Conservation (phyloP, 2,329 filamentous ascomycete genomes). For the Penicillium occitanis region DNA sequence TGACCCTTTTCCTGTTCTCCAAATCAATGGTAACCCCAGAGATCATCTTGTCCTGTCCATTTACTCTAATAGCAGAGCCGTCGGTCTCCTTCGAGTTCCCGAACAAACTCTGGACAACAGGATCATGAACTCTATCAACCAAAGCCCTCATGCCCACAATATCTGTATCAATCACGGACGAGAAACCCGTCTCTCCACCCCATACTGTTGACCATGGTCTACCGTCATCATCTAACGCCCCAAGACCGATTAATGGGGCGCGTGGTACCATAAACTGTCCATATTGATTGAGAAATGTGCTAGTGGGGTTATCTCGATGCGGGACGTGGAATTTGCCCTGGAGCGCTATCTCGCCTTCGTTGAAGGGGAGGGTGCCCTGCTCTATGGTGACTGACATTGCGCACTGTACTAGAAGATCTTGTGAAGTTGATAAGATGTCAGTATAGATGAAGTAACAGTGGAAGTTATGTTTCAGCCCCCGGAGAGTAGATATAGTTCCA, state of each 20-base stretch:
- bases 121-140: slow-evolving; percentile 65
- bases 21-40: slow-evolving; percentile 64
- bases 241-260: slow-evolving; percentile 68
- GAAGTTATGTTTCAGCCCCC: not conserved
- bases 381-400: slow-evolving; percentile 29
- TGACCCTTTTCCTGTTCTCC: slow-evolving; percentile 68
- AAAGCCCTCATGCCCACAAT: slow-evolving; percentile 64
- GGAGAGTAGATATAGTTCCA: not conserved
- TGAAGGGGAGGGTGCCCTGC: slow-evolving; percentile 47
- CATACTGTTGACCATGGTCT: slow-evolving; percentile 75
- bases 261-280: slow-evolving; percentile 11
- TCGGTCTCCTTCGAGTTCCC: slow-evolving; percentile 42
- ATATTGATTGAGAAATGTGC: slow-evolving; percentile 11
- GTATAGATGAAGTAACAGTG: not conserved
- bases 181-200: slow-evolving; percentile 72
- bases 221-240: slow-evolving; percentile 64
- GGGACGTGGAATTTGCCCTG: slow-evolving; percentile 63
- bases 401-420: not conserved
- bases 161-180: slow-evolving; percentile 59
- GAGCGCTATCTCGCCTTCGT: slow-evolving; percentile 66
- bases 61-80: slow-evolving; percentile 46
- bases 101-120: slow-evolving; percentile 66
- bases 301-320: slow-evolving; percentile 63
- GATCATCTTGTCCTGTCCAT: slow-evolving; percentile 52
- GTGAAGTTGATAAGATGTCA: not conserved